Evolutionary conservation across 768 basidiomycete species (phyloP).

Genomic region (Cantharellus anzutake): DNA sequence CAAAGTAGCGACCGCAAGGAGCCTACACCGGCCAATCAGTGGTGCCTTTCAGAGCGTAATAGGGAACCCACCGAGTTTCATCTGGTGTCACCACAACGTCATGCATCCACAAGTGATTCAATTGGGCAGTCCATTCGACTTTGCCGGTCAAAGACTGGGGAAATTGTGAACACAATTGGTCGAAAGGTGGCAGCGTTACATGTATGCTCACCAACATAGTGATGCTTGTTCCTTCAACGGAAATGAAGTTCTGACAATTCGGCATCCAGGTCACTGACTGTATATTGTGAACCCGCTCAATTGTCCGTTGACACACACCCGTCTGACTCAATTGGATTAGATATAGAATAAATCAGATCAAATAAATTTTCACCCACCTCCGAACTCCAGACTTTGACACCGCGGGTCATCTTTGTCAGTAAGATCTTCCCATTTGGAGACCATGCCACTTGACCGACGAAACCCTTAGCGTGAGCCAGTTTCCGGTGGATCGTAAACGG

Average conservation of each 20-base stretch:
- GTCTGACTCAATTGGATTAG: constrained; percentile 23
- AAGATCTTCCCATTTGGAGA: constrained; percentile 43
- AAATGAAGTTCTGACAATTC: constrained; percentile 43
- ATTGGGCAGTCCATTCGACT: constrained; percentile 37
- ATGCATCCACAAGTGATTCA: constrained; percentile 43
- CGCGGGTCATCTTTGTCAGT: constrained; percentile 43
- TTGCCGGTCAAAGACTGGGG: constrained; percentile 39
- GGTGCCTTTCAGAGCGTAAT: background rate
- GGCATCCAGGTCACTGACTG: constrained; percentile 56
- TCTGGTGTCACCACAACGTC: constrained; percentile 57
- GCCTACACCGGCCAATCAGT: constrained; percentile 4
- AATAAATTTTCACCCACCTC: constrained; percentile 11
- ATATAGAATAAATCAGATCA: background rate
- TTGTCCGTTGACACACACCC: constrained; percentile 47
- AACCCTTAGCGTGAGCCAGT: constrained; percentile 45
- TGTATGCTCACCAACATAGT: constrained; percentile 2
- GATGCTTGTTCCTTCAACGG: constrained; percentile 45
- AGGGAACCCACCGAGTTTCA: constrained; percentile 20
- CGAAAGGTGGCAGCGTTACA: background rate
- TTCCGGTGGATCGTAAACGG: constrained; percentile 40
- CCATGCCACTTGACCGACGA: constrained; percentile 64
- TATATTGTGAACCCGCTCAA: constrained; percentile 34
- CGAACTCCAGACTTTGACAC: constrained; percentile 50
- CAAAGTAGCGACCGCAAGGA: constrained; percentile 50
- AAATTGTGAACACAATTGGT: no score